A percentile compares a stretch with the other conserved stretches of the same genome.
phyloP scores from a whole-genome alignment of 371 early-diverging fungal genomes.

The Capillidium rhysosporum region DNA sequence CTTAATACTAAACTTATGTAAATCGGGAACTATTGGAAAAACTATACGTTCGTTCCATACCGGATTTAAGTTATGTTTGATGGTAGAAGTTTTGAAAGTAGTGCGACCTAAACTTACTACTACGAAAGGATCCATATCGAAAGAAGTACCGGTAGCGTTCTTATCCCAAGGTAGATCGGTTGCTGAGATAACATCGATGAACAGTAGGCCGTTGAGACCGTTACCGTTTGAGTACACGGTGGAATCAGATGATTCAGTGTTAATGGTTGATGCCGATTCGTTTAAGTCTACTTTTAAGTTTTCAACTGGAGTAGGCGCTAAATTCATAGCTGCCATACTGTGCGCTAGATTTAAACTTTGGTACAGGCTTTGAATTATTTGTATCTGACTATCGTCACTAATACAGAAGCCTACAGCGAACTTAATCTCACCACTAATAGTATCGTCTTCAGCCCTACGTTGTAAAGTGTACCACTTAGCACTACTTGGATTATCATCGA shows the following conservation, averaged over 20 bases:
- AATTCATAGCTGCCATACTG: not conserved
- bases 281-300: not conserved
- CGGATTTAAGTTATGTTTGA: conserved; percentile 40
- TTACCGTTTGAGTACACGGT: conserved; percentile 13
- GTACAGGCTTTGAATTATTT: conserved; percentile 1
- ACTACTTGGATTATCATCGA: conserved; percentile 1
- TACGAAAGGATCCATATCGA: conserved; percentile 75
- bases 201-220: conserved; percentile 26
- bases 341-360: not conserved
- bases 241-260: conserved; percentile 12
- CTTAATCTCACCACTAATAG: conserved; percentile 17
- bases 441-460: conserved; percentile 10
- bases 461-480: conserved; percentile 6
- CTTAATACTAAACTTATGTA: conserved; percentile 32
- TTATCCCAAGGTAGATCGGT: conserved; percentile 33
- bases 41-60: conserved; percentile 46
- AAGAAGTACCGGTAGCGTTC: conserved; percentile 34
- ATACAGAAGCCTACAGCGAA: conserved; percentile 12
- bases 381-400: not conserved
- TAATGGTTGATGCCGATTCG: not conserved
- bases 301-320: not conserved
- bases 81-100: conserved; percentile 42
- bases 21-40: conserved; percentile 35
- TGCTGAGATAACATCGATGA: conserved; percentile 38
- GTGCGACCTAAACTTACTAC: conserved; percentile 44